Base-by-base conservation (phyloP, 352 stramenopile species). In the Phytophthora macrochlamydospora region DNA sequence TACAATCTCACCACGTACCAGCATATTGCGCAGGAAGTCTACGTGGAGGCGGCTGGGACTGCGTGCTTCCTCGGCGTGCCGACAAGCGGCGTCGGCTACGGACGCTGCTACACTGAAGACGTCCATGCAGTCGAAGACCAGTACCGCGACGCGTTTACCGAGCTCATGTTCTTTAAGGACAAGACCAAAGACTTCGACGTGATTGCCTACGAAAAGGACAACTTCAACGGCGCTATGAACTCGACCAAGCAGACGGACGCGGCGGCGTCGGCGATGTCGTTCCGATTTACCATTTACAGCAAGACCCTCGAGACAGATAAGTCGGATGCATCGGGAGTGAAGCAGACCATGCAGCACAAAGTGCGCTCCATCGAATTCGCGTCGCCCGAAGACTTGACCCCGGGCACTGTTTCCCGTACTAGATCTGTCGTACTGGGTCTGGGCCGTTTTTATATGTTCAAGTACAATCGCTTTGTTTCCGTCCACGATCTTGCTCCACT, bases 161-260 rank as follows among this genome's bases (percentile, higher is more conserved):
- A 84, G 48, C 46, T 74, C 14, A 61, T 85, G 59, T 51, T 87
- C 4, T 85, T 87, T 59, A 74, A 81, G 58, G 71, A 59, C 6
- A 46, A 51, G 5, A n/a, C 44, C 6, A 69, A 68, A n/a, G 59
- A 76, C 64, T 83, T 82, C 12, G 66, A 80, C 57, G 69, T 87
- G 32, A 68, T 80, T 32, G 53, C 64, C 24, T 84, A 79, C 61
- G 69, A 79, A 51, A 49, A 70, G n/a, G 44, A 79, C 29, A 29
- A 75, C 54, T 83, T 74, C 56, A 75, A 77, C 46, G 50, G 30
- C 49, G 52, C 33, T 5, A 9, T 31, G 3, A 56, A 50, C n/a
- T 65, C 37, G 5, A 8, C 29, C 3, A 29, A 48, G 9, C 48
- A 65, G 24, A 29, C 38, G 37, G 51, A 56, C 32, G 48, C 55